A percentile compares a stretch with the other conserved stretches of the same genome.
Evolutionary conservation across 257 asterid species (phyloP).

Genomic region (Solanum tacnaense): DNA sequence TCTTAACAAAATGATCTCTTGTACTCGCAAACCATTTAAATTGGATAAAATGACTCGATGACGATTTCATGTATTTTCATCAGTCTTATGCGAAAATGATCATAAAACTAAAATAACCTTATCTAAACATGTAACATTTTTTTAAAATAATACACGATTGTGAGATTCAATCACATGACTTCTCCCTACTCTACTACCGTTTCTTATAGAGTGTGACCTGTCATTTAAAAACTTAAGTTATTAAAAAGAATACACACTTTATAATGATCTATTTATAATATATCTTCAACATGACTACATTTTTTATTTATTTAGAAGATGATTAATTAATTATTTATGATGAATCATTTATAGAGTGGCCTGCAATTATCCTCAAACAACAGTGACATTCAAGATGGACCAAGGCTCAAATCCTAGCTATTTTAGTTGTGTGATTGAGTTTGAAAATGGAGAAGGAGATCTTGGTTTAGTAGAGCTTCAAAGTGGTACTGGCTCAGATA

Average conservation of each 20-base stretch:
- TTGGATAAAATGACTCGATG: neutral
- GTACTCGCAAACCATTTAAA: neutral
- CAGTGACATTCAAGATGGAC: slow-evolving; percentile 15
- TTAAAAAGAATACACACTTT: neutral
- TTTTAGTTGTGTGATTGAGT: slow-evolving; percentile 20
- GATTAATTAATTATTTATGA: neutral
- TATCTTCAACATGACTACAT: neutral
- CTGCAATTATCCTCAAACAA: slow-evolving; percentile 4
- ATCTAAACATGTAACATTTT: neutral
- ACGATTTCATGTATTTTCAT: neutral
- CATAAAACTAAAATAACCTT: neutral
- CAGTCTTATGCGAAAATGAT: neutral
- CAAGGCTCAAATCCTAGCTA: slow-evolving; percentile 10
- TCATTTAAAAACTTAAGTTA: neutral
- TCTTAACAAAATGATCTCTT: neutral
- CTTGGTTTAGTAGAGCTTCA: slow-evolving; percentile 2
- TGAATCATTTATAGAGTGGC: slow-evolving; percentile 12
- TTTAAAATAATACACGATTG: neutral
- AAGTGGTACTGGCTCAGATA: neutral
- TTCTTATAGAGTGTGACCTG: too few species aligned
- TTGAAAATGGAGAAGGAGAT: slow-evolving; percentile 33
- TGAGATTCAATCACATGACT: neutral
- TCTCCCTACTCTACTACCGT: neutral
- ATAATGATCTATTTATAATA: too few species aligned
- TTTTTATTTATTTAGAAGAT: neutral